Conservation (phyloP, 2,329 filamentous ascomycete genomes). For the Diplodia seriata region DNA sequence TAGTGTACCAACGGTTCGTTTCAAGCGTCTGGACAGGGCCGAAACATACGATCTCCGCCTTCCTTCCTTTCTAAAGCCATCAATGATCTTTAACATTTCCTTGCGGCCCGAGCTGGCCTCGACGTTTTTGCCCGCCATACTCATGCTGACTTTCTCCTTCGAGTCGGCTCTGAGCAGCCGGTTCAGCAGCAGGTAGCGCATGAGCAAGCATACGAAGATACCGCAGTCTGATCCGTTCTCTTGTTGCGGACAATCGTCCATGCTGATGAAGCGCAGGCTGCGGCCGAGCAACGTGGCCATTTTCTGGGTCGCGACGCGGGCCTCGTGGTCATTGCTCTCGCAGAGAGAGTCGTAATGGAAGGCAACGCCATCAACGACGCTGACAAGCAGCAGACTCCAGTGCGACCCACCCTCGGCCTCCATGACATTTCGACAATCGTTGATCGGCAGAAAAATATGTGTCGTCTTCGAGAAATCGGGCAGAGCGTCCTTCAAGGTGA, state of each 20-base stretch:
- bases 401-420: conserved; percentile 91
- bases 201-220: conserved; percentile 92
- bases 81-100: conserved; percentile 90
- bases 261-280: conserved; percentile 75
- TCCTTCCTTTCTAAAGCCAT: conserved; percentile 84
- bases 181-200: conserved; percentile 91
- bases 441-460: conserved; percentile 95
- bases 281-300: conserved; percentile 72
- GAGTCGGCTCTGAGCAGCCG: conserved; percentile 79
- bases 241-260: conserved; percentile 87
- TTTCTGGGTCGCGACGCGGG: conserved; percentile 71
- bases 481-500: conserved; percentile 69
- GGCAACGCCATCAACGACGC: conserved; percentile 83
- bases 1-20: conserved; percentile 1
- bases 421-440: conserved; percentile 81
- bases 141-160: conserved; percentile 91
- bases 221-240: conserved; percentile 93
- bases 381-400: conserved; percentile 93
- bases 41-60: conserved; percentile 76
- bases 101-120: conserved; percentile 82
- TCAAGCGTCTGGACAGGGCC: background rate
- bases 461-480: conserved; percentile 82
- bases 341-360: conserved; percentile 96
- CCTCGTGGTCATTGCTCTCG: conserved; percentile 71
- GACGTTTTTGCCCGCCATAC: conserved; percentile 82